Percentiles rank a stretch among this genome's conserved stretches.
Conservation (phyloP, 768 basidiomycete species). For the Boletus coccyginus region DNA sequence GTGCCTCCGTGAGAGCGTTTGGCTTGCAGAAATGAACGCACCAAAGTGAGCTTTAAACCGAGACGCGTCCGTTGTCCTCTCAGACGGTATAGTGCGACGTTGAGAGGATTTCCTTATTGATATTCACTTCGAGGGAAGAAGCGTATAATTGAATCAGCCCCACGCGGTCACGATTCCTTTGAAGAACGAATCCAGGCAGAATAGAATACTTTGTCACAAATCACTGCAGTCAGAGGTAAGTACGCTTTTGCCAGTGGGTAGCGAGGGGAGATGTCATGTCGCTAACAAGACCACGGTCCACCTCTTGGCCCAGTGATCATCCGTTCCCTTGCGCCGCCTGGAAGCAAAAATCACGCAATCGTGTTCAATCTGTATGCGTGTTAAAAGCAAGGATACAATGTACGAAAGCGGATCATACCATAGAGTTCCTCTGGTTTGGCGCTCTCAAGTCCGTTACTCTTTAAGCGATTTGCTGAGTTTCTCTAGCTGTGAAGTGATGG, state of each 20-base stretch:
- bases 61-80: background rate
- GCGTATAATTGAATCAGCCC: background rate
- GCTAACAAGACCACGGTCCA: background rate
- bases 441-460: slow-evolving; percentile 39
- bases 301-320: background rate
- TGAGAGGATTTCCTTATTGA: background rate
- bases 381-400: background rate
- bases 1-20: background rate
- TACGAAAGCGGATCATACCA: slow-evolving; percentile 3
- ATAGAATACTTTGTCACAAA: background rate
- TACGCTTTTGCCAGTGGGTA: background rate
- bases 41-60: no score
- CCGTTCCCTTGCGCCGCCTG: background rate
- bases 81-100: background rate
- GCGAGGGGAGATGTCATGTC: background rate
- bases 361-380: background rate
- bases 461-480: slow-evolving; percentile 53
- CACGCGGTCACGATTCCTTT: background rate
- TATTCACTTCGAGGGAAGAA: background rate
- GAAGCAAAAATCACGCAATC: background rate
- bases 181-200: background rate
- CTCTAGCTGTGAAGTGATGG: slow-evolving; percentile 58
- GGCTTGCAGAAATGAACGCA: background rate
- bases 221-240: background rate
- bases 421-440: slow-evolving; percentile 4